A percentile compares a stretch with the other conserved stretches of the same genome.
These are phyloP conservation scores for Ustilago lituana DNA, from an alignment of 1,284 basidiomycete species.

Conservation along the genomic window DNA sequence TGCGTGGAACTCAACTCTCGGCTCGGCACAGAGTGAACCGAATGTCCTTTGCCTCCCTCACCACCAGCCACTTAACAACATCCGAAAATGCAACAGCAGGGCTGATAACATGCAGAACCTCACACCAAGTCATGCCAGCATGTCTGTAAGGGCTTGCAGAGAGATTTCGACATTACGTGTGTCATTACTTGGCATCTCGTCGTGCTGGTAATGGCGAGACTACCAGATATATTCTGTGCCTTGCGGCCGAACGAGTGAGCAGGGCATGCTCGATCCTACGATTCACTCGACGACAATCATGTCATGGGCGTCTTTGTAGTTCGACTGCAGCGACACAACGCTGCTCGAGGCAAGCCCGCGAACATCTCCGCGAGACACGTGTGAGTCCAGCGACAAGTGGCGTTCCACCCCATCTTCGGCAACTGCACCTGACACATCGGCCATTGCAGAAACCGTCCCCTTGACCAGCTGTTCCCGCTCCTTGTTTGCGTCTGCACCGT, in stretches of 20 bases:
- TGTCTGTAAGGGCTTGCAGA: no score
- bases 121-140: no score
- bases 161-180: no score
- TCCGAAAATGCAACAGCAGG: no score
- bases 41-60: no score
- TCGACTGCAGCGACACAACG: slow-evolving; percentile 37
- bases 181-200: no score
- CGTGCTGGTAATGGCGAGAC: no score
- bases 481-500: background rate
- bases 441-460: background rate
- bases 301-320: slow-evolving; percentile 46
- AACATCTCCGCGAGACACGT: slow-evolving; percentile 7
- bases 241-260: slow-evolving; percentile 1
- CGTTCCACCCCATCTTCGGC: background rate
- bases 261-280: background rate
- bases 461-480: slow-evolving; percentile 1
- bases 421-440: background rate
- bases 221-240: no score
- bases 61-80: no score
- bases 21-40: no score
- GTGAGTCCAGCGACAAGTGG: slow-evolving; percentile 10
- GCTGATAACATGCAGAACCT: no score
- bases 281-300: slow-evolving; percentile 5
- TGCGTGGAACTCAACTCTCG: no score
- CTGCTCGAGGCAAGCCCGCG: slow-evolving; percentile 28